Base-by-base conservation (phyloP, 441 rosid genomes). In the Populus hybrid region DNA sequence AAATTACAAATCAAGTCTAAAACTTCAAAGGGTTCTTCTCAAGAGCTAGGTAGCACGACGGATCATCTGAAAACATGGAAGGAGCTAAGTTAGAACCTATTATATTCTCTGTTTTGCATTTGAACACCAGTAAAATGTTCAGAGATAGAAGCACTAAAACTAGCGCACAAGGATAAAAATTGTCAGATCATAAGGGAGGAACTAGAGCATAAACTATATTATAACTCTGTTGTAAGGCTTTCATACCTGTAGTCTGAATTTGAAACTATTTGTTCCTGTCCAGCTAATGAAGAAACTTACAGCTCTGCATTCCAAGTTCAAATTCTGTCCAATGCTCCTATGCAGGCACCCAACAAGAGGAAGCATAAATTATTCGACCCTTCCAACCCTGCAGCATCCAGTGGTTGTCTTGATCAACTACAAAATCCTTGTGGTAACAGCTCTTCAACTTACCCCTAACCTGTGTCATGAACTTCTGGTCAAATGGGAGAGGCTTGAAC, bases 321-420 rank as follows among this genome's bases (percentile, higher is more conserved):
- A 23, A 64, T 73, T 71, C 74, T 21, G 8, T 65, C 26, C 72
- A 75, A 3, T 18, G 65, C 16, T 67, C 76, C 79, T 82, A 84
- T 5, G 74, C 79, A 63, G 90, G 94, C 67, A 87, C 85, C 97
- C 95, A 94, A 82, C 89, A 86, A 12, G 91, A 83, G 30, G 93
- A 82, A 69, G 90, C 97, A 74, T 65, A 81, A 3, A 88, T 77
- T 32, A 90, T 91, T 84, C 97, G 81, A 21, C 93, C 98, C 85
- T 88, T 94, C 98, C 97, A 91, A 10, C 97, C 94, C 79, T 82
- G 88, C 72, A 94, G 85, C 87, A 91, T 81, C 97, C 96, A 94
- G 81, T 87, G 72, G 61, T 78, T 76, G 81, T 90, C 91, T 78
- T 86, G 85, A 78, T 91, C 93, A 24, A 94, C 75, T 74, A 86